These are phyloP conservation scores for Vigna radiata DNA, from an alignment of 306 rosid genomes.

Conservation along the genomic window DNA sequence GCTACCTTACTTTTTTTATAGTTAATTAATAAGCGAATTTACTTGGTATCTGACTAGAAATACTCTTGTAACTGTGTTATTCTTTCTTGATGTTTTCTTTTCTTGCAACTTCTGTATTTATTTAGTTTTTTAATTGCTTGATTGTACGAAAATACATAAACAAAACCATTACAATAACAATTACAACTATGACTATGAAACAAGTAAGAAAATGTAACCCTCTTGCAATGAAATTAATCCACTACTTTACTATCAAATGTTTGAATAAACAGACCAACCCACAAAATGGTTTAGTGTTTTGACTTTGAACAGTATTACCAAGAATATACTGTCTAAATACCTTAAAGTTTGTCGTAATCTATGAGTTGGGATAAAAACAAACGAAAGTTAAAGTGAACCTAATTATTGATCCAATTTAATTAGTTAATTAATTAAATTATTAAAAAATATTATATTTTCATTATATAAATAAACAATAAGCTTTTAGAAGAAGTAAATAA, in stretches of 20 bases:
- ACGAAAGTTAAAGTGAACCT: background rate
- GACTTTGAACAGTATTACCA: conserved; percentile 42
- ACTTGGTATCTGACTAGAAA: background rate
- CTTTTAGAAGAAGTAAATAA: no score
- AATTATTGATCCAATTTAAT: background rate
- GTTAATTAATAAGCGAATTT: background rate
- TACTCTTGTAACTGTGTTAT: background rate
- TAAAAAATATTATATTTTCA: no score
- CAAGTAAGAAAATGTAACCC: background rate
- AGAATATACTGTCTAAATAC: conserved; percentile 37
- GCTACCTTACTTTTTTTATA: background rate
- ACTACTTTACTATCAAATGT: conserved; percentile 10
- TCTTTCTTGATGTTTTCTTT: background rate
- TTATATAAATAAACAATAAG: no score
- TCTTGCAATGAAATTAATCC: conserved; percentile 20
- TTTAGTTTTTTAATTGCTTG: background rate
- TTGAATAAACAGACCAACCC: conserved; percentile 30
- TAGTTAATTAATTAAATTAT: no score
- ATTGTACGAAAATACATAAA: background rate
- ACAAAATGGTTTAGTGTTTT: conserved; percentile 33
- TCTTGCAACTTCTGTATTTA: background rate
- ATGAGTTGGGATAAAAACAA: background rate
- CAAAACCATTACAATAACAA: background rate
- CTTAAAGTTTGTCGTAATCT: conserved; percentile 5
- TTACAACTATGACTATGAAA: background rate